Evolutionary conservation across 2,329 filamentous ascomycete species (phyloP), one percentile per base, ranked within the genome.

Genomic region (Monilinia fructicola): DNA sequence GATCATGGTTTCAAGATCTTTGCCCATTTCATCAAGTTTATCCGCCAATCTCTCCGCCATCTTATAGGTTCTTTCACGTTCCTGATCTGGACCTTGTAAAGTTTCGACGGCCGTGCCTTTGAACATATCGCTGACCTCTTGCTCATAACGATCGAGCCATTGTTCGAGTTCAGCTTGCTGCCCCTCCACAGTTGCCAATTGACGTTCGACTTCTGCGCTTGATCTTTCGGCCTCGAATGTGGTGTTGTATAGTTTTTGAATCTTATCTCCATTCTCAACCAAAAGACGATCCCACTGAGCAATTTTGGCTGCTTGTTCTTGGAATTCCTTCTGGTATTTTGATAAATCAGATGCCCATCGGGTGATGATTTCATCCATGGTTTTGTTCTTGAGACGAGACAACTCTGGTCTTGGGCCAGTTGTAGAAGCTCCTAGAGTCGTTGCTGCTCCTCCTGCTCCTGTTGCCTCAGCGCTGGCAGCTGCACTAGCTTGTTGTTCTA

Each of bases 331-430:
- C 76, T 98, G 94, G 76, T 99, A 97, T 76, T 96, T 96, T 64
- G 93, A 90, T 60, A 99, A 82, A 75, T 98, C 95, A 0, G 93
- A 92, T 2, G 95, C 95, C 95, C 95, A 99, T 42, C 93, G 88
- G 4, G 92, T 97, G 71, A 99, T 93, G 70, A 99, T 97, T 77
- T 99, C 95, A 75, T 99, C 95, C 91, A 99, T 97, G 0, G 94
- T 97, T 81, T 97, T 98, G 79, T 97, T 97, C 82, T 97, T 97
- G 48, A 99, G 83, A 38, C 95, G 90, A 4, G 94, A 95, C 74
- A 96, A 87, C 67, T 93, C 89, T 21, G 95, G 94, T 3, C 89
- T 82, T 1, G 93, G 92, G 0, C 93, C 93, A 44, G 87, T 83
- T 4, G 91, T 96, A 1, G 93, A 96, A 38, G 88, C 87, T 23